Evolutionary conservation across 2,329 filamentous ascomycete species (phyloP).

Genomic region (Hypoxylon sp.): DNA sequence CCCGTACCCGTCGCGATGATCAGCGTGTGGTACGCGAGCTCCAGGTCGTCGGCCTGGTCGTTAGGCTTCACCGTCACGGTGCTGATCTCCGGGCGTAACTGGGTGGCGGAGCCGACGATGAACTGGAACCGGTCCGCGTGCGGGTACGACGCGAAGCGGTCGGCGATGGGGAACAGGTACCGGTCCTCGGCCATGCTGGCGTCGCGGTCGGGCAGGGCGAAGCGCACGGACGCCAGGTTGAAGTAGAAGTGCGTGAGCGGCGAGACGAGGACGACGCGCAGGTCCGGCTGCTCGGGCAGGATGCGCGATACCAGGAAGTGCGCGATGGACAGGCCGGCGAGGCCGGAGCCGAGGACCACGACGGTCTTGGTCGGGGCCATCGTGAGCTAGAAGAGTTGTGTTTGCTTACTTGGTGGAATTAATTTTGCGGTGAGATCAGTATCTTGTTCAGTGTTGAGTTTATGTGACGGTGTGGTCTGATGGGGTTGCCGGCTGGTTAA

Average conservation of each 20-base stretch:
- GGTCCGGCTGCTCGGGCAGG: conserved; percentile 51
- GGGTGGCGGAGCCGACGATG: conserved; percentile 60
- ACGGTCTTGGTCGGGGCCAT: conserved; percentile 53
- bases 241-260: conserved; percentile 64
- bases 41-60: conserved; percentile 50
- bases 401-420: too few species aligned
- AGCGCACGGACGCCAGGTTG: conserved; percentile 61
- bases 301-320: conserved; percentile 63
- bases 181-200: conserved; percentile 56
- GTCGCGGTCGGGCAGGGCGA: conserved; percentile 57
- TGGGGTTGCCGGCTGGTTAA: too few species aligned
- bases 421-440: too few species aligned
- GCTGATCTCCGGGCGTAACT: conserved; percentile 57
- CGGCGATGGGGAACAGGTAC: conserved; percentile 54
- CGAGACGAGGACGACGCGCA: conserved; percentile 60
- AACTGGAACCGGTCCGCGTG: conserved; percentile 61
- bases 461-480: too few species aligned
- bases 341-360: conserved; percentile 63
- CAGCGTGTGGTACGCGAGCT: conserved; percentile 63
- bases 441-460: too few species aligned
- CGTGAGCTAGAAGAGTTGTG: not conserved
- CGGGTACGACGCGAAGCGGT: conserved; percentile 62
- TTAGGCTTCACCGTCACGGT: conserved; percentile 56
- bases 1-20: conserved; percentile 67
- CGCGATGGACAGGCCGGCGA: conserved; percentile 60